These are phyloP conservation scores for Echria macrotheca DNA, from an alignment of 495 filamentous ascomycete species.

Conservation along the genomic window DNA sequence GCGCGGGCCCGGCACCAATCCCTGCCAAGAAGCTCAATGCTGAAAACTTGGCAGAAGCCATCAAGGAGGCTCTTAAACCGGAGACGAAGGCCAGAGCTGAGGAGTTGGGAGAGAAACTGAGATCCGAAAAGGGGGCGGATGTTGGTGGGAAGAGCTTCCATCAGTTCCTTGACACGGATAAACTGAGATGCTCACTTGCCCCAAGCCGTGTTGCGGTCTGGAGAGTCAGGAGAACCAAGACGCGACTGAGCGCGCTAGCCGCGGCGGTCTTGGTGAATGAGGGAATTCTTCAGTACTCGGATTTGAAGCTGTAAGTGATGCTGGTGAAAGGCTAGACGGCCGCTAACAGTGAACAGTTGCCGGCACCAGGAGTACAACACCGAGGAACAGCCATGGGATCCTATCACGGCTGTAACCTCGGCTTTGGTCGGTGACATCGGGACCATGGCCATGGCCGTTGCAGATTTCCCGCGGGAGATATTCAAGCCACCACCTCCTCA, in stretches of 20 bases:
- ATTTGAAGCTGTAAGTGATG: constrained; percentile 59
- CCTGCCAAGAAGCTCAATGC: constrained; percentile 62
- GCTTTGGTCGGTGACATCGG: constrained; percentile 70
- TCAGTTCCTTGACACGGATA: constrained; percentile 54
- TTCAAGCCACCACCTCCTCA: no score
- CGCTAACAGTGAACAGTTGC: constrained; percentile 43
- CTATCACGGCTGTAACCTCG: constrained; percentile 64
- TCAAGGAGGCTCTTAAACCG: constrained; percentile 52
- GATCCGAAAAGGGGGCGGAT: constrained; percentile 58
- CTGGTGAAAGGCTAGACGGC: neutral
- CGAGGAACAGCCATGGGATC: constrained; percentile 65
- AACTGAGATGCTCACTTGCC: constrained; percentile 58
- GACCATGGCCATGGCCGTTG: constrained; percentile 72
- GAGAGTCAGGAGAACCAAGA: constrained; percentile 57
- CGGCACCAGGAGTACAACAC: constrained; percentile 65
- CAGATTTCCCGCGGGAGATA: constrained; percentile 73
- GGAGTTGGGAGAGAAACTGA: constrained; percentile 55
- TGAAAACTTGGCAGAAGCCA: constrained; percentile 56
- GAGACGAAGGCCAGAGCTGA: constrained; percentile 51
- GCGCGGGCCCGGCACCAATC: constrained; percentile 68
- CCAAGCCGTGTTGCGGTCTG: constrained; percentile 65
- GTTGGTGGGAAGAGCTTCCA: constrained; percentile 66
- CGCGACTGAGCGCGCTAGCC: constrained; percentile 63
- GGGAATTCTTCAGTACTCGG: constrained; percentile 54
- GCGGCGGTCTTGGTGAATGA: constrained; percentile 59